These are phyloP conservation scores for Setaria italica DNA, from an alignment of 202 grass and related monocot species.

Conservation along the genomic window DNA sequence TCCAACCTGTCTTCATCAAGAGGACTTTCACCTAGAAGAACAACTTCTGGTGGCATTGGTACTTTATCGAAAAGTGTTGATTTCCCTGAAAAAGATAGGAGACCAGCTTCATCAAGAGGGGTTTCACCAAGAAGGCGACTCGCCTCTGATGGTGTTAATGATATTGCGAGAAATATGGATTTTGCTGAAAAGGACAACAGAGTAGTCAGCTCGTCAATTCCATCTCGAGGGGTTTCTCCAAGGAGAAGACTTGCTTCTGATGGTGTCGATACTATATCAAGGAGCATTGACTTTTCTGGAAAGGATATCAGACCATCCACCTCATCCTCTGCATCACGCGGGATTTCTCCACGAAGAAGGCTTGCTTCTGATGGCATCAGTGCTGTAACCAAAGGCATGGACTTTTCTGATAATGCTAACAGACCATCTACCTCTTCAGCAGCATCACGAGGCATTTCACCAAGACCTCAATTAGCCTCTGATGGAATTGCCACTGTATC, in stretches of 20 bases:
- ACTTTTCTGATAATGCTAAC: slow-evolving; percentile 43
- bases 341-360: slow-evolving; percentile 59
- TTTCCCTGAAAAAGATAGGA: slow-evolving; percentile 59
- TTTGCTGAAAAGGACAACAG: slow-evolving; percentile 51
- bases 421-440: slow-evolving; percentile 52
- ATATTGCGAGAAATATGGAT: slow-evolving; percentile 45
- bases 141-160: slow-evolving; percentile 53
- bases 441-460: slow-evolving; percentile 54
- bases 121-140: slow-evolving; percentile 48
- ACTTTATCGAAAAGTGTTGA: slow-evolving; percentile 44
- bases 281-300: slow-evolving; percentile 48
- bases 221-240: slow-evolving; percentile 63
- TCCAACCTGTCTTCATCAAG: slow-evolving; percentile 51
- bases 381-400: slow-evolving; percentile 44
- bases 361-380: slow-evolving; percentile 50
- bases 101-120: slow-evolving; percentile 53
- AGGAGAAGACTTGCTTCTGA: slow-evolving; percentile 64
- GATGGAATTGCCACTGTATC: slow-evolving; percentile 38
- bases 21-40: slow-evolving; percentile 72
- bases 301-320: slow-evolving; percentile 57
- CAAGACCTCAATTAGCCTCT: slow-evolving; percentile 46
- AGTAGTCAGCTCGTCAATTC: slow-evolving; percentile 46
- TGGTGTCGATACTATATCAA: slow-evolving; percentile 47
- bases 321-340: slow-evolving; percentile 39
- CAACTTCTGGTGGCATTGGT: slow-evolving; percentile 47